Percentiles rank a stretch among this genome's conserved stretches.
phyloP scores from a whole-genome alignment of 2,329 filamentous ascomycete species.

The Trichoderma atrobrunneum region DNA sequence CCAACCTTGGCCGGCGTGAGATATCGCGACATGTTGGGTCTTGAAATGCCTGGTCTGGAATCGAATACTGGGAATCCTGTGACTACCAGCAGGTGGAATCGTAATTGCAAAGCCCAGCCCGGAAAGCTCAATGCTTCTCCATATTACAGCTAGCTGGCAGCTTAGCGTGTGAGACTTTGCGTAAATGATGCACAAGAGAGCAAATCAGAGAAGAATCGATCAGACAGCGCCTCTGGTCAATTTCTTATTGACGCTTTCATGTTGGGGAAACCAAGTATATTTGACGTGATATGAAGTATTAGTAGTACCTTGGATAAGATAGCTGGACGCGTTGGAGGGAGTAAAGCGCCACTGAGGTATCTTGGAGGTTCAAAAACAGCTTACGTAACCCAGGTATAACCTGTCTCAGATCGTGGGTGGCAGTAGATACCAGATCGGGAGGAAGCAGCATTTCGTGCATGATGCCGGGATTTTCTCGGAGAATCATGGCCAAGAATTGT shows the following conservation, averaged over 20 bases:
- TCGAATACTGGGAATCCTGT: not conserved
- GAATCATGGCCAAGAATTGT: not conserved
- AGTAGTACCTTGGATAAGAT: not conserved
- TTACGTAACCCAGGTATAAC: not conserved
- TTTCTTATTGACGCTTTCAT: not conserved
- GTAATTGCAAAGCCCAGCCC: not conserved
- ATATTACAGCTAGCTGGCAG: not conserved
- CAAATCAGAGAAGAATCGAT: not conserved
- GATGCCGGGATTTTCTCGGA: not conserved
- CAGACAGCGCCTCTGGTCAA: not conserved
- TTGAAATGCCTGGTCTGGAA: not conserved
- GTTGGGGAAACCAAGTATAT: not conserved
- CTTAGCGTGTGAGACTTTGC: not conserved
- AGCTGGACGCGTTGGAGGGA: not conserved
- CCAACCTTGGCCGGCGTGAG: slow-evolving; percentile 87
- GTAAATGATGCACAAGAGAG: not conserved
- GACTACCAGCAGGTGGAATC: not conserved
- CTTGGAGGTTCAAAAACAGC: not conserved
- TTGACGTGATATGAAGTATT: not conserved
- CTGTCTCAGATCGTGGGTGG: not conserved
- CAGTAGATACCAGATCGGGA: not conserved
- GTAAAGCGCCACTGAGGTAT: not conserved
- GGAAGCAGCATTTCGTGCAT: not conserved
- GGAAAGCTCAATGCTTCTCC: slow-evolving; percentile 1
- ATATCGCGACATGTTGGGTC: slow-evolving; percentile 66